Conservation (phyloP, 345 rosid genomes). For the Murraya paniculata region DNA sequence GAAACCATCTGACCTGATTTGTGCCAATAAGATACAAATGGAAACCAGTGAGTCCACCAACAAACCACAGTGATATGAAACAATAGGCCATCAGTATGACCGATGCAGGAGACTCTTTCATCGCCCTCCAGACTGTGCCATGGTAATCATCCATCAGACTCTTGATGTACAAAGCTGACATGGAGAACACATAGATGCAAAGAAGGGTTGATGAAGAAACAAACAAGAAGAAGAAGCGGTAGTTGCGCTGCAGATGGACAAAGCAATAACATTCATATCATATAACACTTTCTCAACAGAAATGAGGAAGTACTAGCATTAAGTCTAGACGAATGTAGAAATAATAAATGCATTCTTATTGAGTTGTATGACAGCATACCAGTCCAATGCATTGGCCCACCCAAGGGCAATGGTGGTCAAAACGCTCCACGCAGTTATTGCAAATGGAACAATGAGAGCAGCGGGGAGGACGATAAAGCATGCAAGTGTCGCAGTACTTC, state of each 20-base stretch:
- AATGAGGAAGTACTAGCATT: constrained; percentile 1
- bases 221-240: constrained; percentile 94
- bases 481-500: constrained; percentile 96
- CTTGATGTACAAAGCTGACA: constrained; percentile 83
- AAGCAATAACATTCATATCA: constrained; percentile 7
- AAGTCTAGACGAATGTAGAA: background rate
- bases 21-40: constrained; percentile 87
- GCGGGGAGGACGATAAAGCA: constrained; percentile 98
- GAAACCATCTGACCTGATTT: constrained; percentile 66
- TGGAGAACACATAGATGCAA: constrained; percentile 81
- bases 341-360: background rate
- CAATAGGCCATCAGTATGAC: constrained; percentile 78
- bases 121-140: constrained; percentile 78
- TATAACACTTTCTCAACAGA: background rate
- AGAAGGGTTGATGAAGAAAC: constrained; percentile 85
- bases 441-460: constrained; percentile 96
- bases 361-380: constrained; percentile 47
- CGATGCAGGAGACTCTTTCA: constrained; percentile 87
- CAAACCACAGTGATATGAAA: constrained; percentile 90
- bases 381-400: constrained; percentile 98
- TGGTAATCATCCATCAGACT: constrained; percentile 68
- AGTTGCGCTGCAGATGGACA: constrained; percentile 81
- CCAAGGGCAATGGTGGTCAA: constrained; percentile 99
- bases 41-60: constrained; percentile 93
- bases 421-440: constrained; percentile 91